phyloP scores from a whole-genome alignment of 2,329 filamentous ascomycete genomes.

The Diaporthe sp. region DNA sequence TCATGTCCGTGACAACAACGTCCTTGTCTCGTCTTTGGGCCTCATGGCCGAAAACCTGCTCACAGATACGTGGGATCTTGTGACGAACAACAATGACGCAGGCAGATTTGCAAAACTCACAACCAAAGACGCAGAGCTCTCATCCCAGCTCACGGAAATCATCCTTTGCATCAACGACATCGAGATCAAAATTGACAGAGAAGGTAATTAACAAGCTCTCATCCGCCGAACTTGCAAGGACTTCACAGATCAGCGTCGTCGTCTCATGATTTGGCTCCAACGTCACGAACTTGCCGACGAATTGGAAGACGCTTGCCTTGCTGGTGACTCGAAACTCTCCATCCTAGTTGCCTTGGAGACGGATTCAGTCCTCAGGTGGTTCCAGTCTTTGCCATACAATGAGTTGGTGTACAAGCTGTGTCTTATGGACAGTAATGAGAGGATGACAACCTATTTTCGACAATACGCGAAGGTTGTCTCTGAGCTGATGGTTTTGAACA shows the following conservation, averaged over 20 bases:
- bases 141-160: not conserved
- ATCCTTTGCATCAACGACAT: not conserved
- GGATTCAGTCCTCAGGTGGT: not conserved
- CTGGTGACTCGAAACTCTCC: not conserved
- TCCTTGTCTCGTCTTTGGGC: not conserved
- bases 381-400: not conserved
- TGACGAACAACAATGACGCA: not conserved
- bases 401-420: not conserved
- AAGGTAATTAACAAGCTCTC: not conserved
- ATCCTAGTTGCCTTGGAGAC: not conserved
- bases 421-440: not conserved
- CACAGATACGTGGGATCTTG: too few species aligned
- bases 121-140: not conserved
- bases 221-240: not conserved
- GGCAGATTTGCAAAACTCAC: not conserved
- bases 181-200: not conserved
- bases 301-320: not conserved
- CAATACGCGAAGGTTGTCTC: not conserved
- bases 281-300: not conserved
- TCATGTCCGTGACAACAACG: too few species aligned
- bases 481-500: not conserved
- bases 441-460: not conserved
- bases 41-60: not conserved
- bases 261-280: not conserved
- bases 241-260: not conserved